These are phyloP conservation scores for Fennellomyces sp. DNA, from an alignment of 371 early-diverging fungal species.

Conservation along the genomic window DNA sequence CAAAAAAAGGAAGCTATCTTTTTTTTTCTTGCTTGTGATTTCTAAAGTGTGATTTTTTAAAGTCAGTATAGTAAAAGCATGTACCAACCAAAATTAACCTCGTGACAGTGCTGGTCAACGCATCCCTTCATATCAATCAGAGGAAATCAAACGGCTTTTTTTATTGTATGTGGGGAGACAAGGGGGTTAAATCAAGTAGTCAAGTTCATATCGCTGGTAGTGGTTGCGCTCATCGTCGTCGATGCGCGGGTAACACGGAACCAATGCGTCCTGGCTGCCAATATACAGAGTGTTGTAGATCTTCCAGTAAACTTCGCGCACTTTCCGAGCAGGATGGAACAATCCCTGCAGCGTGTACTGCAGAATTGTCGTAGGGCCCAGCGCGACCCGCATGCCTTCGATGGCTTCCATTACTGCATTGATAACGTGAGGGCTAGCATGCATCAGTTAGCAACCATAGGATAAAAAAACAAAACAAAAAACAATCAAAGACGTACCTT, in stretches of 20 bases:
- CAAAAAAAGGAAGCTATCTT: background rate
- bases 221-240: slow-evolving; percentile 80
- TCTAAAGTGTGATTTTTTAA: too few relatives aligned
- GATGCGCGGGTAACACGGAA: slow-evolving; percentile 89
- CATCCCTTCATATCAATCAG: too few relatives aligned
- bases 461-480: background rate
- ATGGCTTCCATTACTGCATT: slow-evolving; percentile 97
- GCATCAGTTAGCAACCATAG: too few relatives aligned
- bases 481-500: too few relatives aligned
- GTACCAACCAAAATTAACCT: too few relatives aligned
- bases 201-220: slow-evolving; percentile 80
- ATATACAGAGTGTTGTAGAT: slow-evolving; percentile 95
- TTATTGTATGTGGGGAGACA: too few relatives aligned
- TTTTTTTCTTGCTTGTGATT: background rate
- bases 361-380: slow-evolving; percentile 86
- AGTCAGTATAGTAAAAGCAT: too few relatives aligned
- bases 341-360: slow-evolving; percentile 94
- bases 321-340: slow-evolving; percentile 97
- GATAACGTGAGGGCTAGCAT: slow-evolving; percentile 93
- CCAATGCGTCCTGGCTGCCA: slow-evolving; percentile 89
- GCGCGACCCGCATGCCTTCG: slow-evolving; percentile 89
- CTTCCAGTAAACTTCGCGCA: slow-evolving; percentile 97
- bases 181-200: slow-evolving; percentile 55
- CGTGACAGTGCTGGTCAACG: too few relatives aligned
- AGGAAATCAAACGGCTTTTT: background rate